A percentile compares a stretch with the other conserved stretches of the same genome.
phyloP scores from a whole-genome alignment of 192 early-diverging fungal species.

The Coemansia sp. region DNA sequence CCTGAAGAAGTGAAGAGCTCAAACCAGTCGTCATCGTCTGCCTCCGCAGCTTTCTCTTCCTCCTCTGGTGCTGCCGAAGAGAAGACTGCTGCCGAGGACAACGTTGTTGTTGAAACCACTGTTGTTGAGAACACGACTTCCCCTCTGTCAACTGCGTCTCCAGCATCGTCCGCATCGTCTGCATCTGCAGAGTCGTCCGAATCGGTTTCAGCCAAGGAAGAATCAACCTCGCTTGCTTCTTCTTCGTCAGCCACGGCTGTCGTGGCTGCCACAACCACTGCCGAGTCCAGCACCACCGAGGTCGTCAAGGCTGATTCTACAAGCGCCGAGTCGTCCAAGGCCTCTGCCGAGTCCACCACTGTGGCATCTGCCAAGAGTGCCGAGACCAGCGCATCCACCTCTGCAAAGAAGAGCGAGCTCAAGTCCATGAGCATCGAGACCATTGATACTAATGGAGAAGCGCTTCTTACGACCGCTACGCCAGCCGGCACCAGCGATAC shows the following conservation, averaged over 20 bases:
- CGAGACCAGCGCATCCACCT: background rate
- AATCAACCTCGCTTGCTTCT: background rate
- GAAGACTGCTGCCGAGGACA: background rate
- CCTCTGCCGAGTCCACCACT: constrained; percentile 4
- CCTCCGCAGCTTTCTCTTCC: constrained; percentile 3
- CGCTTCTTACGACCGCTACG: background rate
- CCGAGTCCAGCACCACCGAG: background rate
- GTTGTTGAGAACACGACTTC: background rate
- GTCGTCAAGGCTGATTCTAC: background rate
- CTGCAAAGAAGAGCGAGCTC: constrained; percentile 11
- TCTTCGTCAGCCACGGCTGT: constrained; percentile 2
- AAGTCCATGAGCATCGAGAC: constrained; percentile 47
- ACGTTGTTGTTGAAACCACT: background rate
- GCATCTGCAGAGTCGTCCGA: constrained; percentile 3
- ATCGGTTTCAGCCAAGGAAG: constrained; percentile 15
- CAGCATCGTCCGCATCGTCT: constrained; percentile 11
- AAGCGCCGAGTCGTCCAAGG: background rate
- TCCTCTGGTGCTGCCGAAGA: background rate
- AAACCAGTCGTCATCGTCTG: constrained; percentile 10
- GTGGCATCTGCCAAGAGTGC: constrained; percentile 5
- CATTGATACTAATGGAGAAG: constrained; percentile 14
- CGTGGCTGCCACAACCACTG: constrained; percentile 9
- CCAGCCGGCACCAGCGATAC: background rate
- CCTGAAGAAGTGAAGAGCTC: constrained; percentile 11
- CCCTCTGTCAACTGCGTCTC: constrained; percentile 7